Conservation (phyloP, 1,284 basidiomycete species). For the Schizopora paradoxa region DNA sequence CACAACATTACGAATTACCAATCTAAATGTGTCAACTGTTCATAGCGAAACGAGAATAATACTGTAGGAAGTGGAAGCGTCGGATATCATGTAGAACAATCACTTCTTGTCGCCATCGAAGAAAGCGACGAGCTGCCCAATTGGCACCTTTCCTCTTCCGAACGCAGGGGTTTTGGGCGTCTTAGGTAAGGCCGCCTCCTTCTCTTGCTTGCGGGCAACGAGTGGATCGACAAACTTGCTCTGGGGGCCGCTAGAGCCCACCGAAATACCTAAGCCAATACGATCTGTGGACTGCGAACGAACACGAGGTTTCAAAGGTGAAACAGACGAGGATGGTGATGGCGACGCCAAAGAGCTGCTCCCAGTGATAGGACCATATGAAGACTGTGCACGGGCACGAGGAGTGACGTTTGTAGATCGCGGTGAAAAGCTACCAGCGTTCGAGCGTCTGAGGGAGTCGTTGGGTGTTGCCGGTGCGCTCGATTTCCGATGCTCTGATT, state of each 20-base stretch:
- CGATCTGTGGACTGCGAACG: slow-evolving; percentile 53
- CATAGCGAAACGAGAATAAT: too few relatives aligned
- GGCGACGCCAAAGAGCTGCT: slow-evolving; percentile 19
- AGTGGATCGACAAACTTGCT: slow-evolving; percentile 69
- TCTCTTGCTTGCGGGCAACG: slow-evolving; percentile 57
- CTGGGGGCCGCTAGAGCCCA: slow-evolving; percentile 10
- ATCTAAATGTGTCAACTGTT: too few relatives aligned
- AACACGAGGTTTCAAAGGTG: slow-evolving; percentile 41
- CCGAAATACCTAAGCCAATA: slow-evolving; percentile 30
- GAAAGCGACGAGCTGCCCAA: slow-evolving; percentile 75
- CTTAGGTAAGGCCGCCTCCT: slow-evolving; percentile 38
- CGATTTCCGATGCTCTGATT: slow-evolving; percentile 20
- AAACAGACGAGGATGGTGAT: slow-evolving; percentile 27
- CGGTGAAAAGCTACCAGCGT: slow-evolving; percentile 5
- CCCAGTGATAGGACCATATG: slow-evolving; percentile 32
- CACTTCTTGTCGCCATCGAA: slow-evolving; percentile 62
- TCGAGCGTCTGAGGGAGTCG: slow-evolving; percentile 13
- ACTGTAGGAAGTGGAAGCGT: too few relatives aligned
- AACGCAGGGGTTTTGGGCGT: slow-evolving; percentile 31
- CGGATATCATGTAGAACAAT: slow-evolving; percentile 8
- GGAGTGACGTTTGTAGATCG: slow-evolving; percentile 19
- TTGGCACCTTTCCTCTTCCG: slow-evolving; percentile 58
- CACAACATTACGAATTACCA: too few relatives aligned
- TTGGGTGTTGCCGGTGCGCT: slow-evolving; percentile 16
- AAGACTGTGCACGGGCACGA: slow-evolving; percentile 46